These are phyloP conservation scores for Colletotrichum orbiculare DNA, from an alignment of 2,329 filamentous ascomycete genomes.

Conservation along the genomic window DNA sequence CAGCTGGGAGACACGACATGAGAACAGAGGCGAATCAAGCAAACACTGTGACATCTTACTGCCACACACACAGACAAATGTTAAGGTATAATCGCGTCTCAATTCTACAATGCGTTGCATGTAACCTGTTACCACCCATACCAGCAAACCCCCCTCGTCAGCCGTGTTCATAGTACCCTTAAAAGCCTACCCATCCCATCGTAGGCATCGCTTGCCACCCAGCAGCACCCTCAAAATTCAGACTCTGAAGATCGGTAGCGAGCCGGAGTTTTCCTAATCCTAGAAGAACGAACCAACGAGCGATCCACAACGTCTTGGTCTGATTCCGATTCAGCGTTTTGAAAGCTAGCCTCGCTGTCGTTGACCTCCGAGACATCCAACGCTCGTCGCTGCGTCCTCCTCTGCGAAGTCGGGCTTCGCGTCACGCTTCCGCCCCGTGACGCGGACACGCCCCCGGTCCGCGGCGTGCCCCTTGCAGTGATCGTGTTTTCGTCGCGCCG, in stretches of 20 bases:
- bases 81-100: no score
- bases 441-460: conserved; percentile 2
- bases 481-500: conserved; percentile 7
- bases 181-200: no score
- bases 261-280: conserved; percentile 29
- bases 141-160: no score
- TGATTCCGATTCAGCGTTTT: conserved; percentile 10
- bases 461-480: conserved; percentile 19
- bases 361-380: conserved; percentile 16
- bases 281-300: conserved; percentile 19
- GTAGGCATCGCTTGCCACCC: no score
- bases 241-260: conserved; percentile 28
- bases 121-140: no score
- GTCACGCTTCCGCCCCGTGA: conserved; percentile 8
- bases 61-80: no score
- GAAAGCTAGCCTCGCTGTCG: conserved; percentile 31
- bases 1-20: no score
- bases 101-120: no score
- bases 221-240: conserved; percentile 13
- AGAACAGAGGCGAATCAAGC: no score
- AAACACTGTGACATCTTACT: no score
- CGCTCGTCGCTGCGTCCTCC: conserved; percentile 9
- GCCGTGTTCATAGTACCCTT: no score
- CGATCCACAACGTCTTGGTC: conserved; percentile 28
- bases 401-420: conserved; percentile 5